Evolutionary conservation across 2,329 filamentous ascomycete species (phyloP), one percentile per base, ranked within the genome.

Genomic region (Sphaerulina vaccinii): DNA sequence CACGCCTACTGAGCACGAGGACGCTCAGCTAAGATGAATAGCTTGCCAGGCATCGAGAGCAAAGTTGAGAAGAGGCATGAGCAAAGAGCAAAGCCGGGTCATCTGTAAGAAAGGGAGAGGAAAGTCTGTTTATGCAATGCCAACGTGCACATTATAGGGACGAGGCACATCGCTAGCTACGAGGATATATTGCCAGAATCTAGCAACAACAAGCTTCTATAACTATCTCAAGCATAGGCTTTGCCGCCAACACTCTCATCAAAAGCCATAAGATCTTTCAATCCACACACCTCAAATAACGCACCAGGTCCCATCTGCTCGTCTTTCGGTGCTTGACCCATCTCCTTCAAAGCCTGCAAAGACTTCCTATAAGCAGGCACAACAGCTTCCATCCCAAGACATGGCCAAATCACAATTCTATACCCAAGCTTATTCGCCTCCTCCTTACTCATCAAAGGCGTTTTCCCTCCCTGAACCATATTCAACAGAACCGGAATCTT

Each of bases 381-480:
- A 11, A 67, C 77, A 4, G 78, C 75, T 10, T 71, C 77, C 35
- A 82, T 65, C 0, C 75, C 71, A 6, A 74, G 68, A 42, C 75
- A 75, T 3, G 80, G 79, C 61, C 79, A 81, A 50, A 85, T 84
- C 40, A 82, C 78, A 51, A 85, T 73, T 52, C 75, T 73, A 66
- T 80, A 85, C 0, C 82, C 82, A 60, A 83, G 71, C 35, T 76
- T 70, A 54, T 72, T 72, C 6, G 80, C 81, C 58, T 84, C 77
- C 0, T 75, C 66, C 2, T 75, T 75, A 1, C 73, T 75, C 45
- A 80, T 76, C 21, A 77, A 70, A 0, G 82, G 82, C 19, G 78
- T 80, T 19, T 76, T 74, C 1, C 81, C 81, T 21, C 77, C 75
- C 53, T 78, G 75, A 0, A 85, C 81, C 56, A 78, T 79, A 61